Percentiles rank a stretch among this genome's conserved stretches.
These are phyloP conservation scores for Scorias spongiosa DNA, from an alignment of 2,329 filamentous ascomycete species.

Conservation along the genomic window DNA sequence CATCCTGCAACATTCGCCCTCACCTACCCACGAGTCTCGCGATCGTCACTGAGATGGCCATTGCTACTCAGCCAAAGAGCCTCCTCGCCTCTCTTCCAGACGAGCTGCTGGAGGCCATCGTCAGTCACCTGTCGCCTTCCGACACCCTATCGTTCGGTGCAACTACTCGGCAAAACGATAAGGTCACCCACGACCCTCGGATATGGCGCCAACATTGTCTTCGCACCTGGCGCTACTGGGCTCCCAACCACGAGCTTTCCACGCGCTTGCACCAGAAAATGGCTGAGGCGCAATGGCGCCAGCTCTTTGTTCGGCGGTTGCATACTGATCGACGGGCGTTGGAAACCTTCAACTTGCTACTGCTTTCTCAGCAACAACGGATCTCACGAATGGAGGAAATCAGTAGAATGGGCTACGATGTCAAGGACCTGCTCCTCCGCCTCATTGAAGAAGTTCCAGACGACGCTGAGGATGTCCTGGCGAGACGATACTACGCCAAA, in stretches of 20 bases:
- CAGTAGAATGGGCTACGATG: conserved; percentile 63
- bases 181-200: conserved; percentile 53
- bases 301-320: conserved; percentile 23
- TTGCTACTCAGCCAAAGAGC: too few relatives aligned
- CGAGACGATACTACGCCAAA: conserved; percentile 62
- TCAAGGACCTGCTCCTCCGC: conserved; percentile 62
- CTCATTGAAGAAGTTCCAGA: conserved; percentile 46
- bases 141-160: conserved; percentile 39
- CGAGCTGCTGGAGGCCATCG: conserved; percentile 70
- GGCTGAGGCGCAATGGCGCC: conserved; percentile 47
- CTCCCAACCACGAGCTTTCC: conserved; percentile 44
- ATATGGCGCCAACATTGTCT: conserved; percentile 70
- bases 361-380: conserved; percentile 55
- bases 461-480: conserved; percentile 56
- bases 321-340: conserved; percentile 20
- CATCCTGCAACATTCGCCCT: too few relatives aligned
- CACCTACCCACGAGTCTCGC: too few relatives aligned
- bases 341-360: conserved; percentile 45
- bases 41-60: too few relatives aligned
- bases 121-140: conserved; percentile 43
- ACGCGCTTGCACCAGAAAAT: conserved; percentile 33
- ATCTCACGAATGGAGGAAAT: conserved; percentile 57
- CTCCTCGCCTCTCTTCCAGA: conserved; percentile 43
- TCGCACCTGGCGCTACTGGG: conserved; percentile 59
- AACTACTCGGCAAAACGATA: conserved; percentile 48